Conservation (phyloP, 371 early-diverging fungal genomes). For the Circinella umbellata region DNA sequence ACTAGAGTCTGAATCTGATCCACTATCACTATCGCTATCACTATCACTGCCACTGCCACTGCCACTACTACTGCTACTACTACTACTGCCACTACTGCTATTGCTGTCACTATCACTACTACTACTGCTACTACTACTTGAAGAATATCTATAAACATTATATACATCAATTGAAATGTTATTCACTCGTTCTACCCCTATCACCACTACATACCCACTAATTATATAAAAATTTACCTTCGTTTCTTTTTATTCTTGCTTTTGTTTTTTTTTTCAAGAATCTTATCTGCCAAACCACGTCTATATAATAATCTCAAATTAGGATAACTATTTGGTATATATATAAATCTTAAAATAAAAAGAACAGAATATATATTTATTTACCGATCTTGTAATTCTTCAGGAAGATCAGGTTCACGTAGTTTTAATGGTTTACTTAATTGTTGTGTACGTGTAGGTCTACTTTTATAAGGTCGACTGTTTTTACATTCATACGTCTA, state of each 20-base stretch:
- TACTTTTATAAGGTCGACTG: conserved; percentile 52
- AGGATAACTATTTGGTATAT: not conserved
- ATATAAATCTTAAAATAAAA: no score
- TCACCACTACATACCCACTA: no score
- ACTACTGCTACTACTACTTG: conserved; percentile 6
- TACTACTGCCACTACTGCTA: not conserved
- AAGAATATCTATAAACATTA: no score
- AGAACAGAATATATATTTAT: not conserved
- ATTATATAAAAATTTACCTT: conserved; percentile 4
- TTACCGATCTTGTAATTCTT: conserved; percentile 55
- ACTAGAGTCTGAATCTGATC: conserved; percentile 11
- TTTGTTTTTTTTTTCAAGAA: conserved; percentile 52
- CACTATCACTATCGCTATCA: conserved; percentile 12
- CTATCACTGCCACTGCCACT: conserved; percentile 21
- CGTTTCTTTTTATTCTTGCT: conserved; percentile 16
- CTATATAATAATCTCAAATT: conserved; percentile 19
- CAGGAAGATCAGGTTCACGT: conserved; percentile 53
- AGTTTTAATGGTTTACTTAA: conserved; percentile 62
- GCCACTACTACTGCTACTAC: conserved; percentile 20
- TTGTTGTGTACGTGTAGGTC: conserved; percentile 71
- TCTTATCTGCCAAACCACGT: conserved; percentile 60
- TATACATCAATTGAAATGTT: no score
- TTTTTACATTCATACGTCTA: conserved; percentile 66
- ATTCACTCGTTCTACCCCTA: no score
- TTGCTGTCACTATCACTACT: conserved; percentile 14